Evolutionary conservation across 441 rosid species (phyloP).

Genomic region (Gossypium trilobum): DNA sequence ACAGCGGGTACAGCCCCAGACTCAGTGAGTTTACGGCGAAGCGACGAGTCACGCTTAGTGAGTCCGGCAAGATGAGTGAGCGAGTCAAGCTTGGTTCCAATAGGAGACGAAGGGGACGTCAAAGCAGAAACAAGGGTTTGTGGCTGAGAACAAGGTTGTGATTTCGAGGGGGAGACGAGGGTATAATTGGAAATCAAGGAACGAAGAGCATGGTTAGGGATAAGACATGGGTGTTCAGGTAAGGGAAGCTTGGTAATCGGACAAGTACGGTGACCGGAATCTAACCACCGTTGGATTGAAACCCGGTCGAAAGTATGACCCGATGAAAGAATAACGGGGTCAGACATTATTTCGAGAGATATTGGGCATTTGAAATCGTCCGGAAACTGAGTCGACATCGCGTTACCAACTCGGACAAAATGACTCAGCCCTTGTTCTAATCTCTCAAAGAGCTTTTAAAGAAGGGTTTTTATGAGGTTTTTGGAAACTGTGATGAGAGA

Average conservation of each 20-base stretch:
- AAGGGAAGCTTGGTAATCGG: conserved; percentile 75
- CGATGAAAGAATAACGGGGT: conserved; percentile 87
- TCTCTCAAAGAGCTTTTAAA: neutral
- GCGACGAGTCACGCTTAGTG: conserved; percentile 52
- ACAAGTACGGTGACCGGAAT: conserved; percentile 80
- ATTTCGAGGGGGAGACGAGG: conserved; percentile 22
- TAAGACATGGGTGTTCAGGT: conserved; percentile 55
- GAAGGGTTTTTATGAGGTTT: conserved; percentile 35
- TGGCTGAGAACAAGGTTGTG: conserved; percentile 23
- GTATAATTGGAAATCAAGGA: conserved; percentile 67
- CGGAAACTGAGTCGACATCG: conserved; percentile 58
- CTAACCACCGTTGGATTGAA: conserved; percentile 88
- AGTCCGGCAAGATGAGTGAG: conserved; percentile 44
- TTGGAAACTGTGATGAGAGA: neutral
- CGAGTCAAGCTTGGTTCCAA: conserved; percentile 42
- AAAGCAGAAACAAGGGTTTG: conserved; percentile 48
- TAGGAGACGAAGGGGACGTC: conserved; percentile 38
- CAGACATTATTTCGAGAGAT: conserved; percentile 88
- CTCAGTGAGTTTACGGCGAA: conserved; percentile 58
- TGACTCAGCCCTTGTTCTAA: neutral
- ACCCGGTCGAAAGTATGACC: conserved; percentile 93
- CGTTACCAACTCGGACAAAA: neutral
- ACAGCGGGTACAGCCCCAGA: conserved; percentile 65
- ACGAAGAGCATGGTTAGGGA: conserved; percentile 87
- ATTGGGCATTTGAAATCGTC: conserved; percentile 94